Base-by-base conservation (phyloP, 176 grass and related monocot genomes). In the Otatea glauca region DNA sequence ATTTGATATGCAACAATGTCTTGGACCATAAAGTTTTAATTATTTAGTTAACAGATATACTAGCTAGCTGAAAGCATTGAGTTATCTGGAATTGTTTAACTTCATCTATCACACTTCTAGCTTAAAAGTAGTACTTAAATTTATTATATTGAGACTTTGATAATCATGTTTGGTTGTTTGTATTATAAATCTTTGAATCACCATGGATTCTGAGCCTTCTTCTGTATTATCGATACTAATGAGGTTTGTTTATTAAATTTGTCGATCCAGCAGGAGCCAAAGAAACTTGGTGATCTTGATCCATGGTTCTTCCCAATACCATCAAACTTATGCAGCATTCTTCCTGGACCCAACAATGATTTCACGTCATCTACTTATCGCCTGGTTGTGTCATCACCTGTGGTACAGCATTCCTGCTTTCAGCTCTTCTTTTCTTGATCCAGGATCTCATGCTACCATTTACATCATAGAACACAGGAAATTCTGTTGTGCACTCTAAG, bases 251-350 rank as follows among this genome's bases (percentile, higher is more conserved):
- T 81, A 64, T 8, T 79, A 65, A 34, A 25, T 45, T 90, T 67
- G 34, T 83, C 34, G 17, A 51, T 29, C 63, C 59, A 66, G 62
- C 88, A 98, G 96, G 87, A 72, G 27, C 61, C 50, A 79, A 90
- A 89, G 65, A 77, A 91, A 83, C 45, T 98, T 24, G 47, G 82
- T 88, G 89, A 94, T 79, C 85, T 98, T 14, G 45, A 88, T 80
- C 91, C 93, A 70, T 98, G 96, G 93, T 92, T 90, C 85, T 95
- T 98, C 62, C 96, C 96, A 66, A 74, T 91, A 43, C 88, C 93
- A 17, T 93, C 87, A 67, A 83, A 85, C 72, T 79, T 88, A 68
- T 95, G 91, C 81, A 98, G 68, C 59, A 68, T 95, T 63, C 67
- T 79, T 75, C 85, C 93, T 71, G 93, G 93, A 61, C 76, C 93